Base-by-base conservation (phyloP, 1,284 basidiomycete species). In the Moesziomyces sp. region DNA sequence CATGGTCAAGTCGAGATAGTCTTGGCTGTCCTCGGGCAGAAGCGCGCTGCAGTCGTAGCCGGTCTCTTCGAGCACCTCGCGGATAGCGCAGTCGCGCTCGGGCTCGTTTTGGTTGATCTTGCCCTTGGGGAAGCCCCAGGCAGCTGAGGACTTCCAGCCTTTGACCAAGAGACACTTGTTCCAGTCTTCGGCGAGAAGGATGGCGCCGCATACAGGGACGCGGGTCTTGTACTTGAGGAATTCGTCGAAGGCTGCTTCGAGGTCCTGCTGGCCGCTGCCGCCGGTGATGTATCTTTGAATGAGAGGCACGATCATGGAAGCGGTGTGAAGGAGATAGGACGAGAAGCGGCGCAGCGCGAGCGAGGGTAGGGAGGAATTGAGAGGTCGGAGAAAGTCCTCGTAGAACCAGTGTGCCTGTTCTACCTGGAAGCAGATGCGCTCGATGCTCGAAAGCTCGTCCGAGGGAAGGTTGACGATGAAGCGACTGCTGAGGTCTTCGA, bases 341-440 rank as follows among this genome's bases (percentile, higher is more conserved):
- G 94, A 96, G 86, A 99, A 99, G 77, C 90, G 91, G 86, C 96
- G 94, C 77, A 99, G 63, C 2, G 56, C 69, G 6, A 71, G 87
- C 1, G 94, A 92, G 0, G 94, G 95, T 40, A 98, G 89, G 58
- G 90, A 89, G 2, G 92, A 91, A 76, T 97, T 93, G 83, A 92
- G 88, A 1, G 86, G 85, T 19, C 96, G 91, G 69, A 99, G 90
- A 80, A 97, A 99, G 85, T 99, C 97, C 86, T 99, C 96, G 84
- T 99, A 99, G 86, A 94, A 99, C 97, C 97, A 99, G 85, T 99
- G 96, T 19, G 97, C 97, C 88, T 98, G 95, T 86, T 99, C 97
- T 63, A 98, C 94, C 86, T 99, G 97, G 86, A 99, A 99, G 86
- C 94, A 97, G 81, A 99, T 91, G 70, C 97, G 90, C 84, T 97